A percentile compares a stretch with the other conserved stretches of the same genome.
These are phyloP conservation scores for Cordyceps fumosorosea DNA, from an alignment of 2,329 filamentous ascomycete genomes.

Conservation along the genomic window DNA sequence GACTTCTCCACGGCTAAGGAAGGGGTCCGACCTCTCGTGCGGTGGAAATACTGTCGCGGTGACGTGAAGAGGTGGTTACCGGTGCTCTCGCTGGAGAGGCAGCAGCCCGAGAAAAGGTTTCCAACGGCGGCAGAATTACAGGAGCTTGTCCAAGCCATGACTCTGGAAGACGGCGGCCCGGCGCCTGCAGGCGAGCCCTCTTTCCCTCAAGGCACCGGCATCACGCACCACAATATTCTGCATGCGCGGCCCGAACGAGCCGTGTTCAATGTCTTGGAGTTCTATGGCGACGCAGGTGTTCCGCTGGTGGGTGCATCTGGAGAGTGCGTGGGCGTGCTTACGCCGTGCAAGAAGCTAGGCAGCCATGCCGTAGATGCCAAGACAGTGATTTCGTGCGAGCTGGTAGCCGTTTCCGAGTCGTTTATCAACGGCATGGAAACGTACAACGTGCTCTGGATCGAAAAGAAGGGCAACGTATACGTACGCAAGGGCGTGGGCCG, in stretches of 20 bases:
- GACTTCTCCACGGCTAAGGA: constrained; percentile 8
- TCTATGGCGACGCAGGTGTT: constrained; percentile 9
- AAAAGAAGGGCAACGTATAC: background rate
- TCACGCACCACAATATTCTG: background rate
- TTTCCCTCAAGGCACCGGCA: background rate
- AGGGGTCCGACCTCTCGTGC: constrained; percentile 8
- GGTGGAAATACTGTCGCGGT: constrained; percentile 11
- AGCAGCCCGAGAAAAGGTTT: constrained; percentile 2
- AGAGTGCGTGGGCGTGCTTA: constrained; percentile 7
- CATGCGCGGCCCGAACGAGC: constrained; percentile 8
- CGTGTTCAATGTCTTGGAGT: constrained; percentile 3
- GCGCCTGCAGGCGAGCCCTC: background rate
- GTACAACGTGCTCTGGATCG: constrained; percentile 9
- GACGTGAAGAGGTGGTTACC: background rate
- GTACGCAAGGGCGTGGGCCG: constrained; percentile 10
- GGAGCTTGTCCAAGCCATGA: background rate
- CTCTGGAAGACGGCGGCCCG: background rate
- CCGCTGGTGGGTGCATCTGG: constrained; percentile 1
- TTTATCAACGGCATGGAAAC: constrained; percentile 4
- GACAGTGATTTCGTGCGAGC: constrained; percentile 5
- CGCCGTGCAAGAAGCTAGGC: constrained; percentile 6
- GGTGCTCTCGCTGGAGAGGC: constrained; percentile 7
- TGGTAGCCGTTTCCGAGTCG: constrained; percentile 7
- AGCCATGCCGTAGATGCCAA: constrained; percentile 1
- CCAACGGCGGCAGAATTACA: background rate